These are phyloP conservation scores for Sporothrix humicola DNA, from an alignment of 2,329 filamentous ascomycete species.

Conservation along the genomic window DNA sequence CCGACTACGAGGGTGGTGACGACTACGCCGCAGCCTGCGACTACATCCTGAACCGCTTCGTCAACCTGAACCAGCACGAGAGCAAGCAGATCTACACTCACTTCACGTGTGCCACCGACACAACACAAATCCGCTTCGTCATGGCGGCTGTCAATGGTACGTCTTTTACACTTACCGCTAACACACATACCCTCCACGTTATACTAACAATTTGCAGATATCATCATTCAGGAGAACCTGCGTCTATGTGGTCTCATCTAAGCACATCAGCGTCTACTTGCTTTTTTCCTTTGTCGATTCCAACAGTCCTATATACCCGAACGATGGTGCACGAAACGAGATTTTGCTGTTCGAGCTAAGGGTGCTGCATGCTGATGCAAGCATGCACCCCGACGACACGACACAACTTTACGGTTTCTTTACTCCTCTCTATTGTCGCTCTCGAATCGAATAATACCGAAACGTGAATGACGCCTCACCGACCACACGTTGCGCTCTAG, in stretches of 20 bases:
- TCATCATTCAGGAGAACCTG: conserved; percentile 99
- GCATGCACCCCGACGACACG: neutral
- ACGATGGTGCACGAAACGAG: conserved; percentile 31
- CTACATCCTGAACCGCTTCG: conserved; percentile 98
- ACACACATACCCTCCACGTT: neutral
- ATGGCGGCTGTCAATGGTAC: conserved; percentile 99
- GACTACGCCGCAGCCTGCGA: conserved; percentile 96
- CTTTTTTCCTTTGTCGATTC: conserved; percentile 34
- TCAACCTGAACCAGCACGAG: conserved; percentile 97
- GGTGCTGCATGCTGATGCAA: neutral
- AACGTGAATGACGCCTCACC: neutral
- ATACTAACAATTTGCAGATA: conserved; percentile 70
- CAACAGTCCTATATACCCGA: conserved; percentile 36
- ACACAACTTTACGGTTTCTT: neutral
- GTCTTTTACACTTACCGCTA: conserved; percentile 41
- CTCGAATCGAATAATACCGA: conserved; percentile 22
- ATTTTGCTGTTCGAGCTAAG: neutral
- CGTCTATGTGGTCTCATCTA: conserved; percentile 52
- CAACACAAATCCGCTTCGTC: conserved; percentile 98
- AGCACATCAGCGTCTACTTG: conserved; percentile 10
- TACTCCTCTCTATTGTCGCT: conserved; percentile 7
- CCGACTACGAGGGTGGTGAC: conserved; percentile 90
- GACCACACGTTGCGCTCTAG: conserved; percentile 13
- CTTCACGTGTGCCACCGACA: conserved; percentile 98
- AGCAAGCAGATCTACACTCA: conserved; percentile 99